These are phyloP conservation scores for Amaranthus palmeri DNA, from an alignment of 148 eudicot genomes.

Conservation along the genomic window DNA sequence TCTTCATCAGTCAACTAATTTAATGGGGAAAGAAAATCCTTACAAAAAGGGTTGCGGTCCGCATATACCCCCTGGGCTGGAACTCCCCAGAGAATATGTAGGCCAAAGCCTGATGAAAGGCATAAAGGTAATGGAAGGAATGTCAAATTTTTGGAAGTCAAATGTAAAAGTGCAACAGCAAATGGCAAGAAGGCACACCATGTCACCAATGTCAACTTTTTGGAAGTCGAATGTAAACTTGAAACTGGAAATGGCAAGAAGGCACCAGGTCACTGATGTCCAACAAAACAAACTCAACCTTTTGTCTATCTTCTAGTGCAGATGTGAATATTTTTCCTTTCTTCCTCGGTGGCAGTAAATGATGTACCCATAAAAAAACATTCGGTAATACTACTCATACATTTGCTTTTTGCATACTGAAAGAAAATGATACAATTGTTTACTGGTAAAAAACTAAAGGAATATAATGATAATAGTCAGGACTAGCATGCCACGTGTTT, in stretches of 20 bases:
- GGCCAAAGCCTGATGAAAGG: not conserved
- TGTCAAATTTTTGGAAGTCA: not conserved
- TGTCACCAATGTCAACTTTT: not conserved
- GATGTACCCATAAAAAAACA: not conserved
- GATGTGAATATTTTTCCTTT: not conserved
- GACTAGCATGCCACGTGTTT: not conserved
- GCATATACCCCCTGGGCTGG: not conserved
- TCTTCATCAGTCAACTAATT: not conserved
- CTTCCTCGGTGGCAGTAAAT: not conserved
- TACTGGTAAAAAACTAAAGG: not conserved
- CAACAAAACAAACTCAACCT: not conserved
- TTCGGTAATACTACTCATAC: not conserved
- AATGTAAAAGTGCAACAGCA: not conserved
- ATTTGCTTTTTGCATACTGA: not conserved
- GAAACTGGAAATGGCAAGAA: not conserved
- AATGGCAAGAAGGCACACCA: not conserved
- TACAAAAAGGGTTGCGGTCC: not conserved
- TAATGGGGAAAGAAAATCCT: not conserved
- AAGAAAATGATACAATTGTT: not conserved
- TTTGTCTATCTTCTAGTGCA: not conserved
- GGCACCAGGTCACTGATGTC: not conserved
- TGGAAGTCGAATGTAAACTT: not conserved
- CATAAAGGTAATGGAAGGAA: not conserved
- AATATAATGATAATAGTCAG: not conserved
- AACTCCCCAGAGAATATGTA: not conserved